Evolutionary conservation across 306 rosid species (phyloP).

Genomic region (Lupinus albus): DNA sequence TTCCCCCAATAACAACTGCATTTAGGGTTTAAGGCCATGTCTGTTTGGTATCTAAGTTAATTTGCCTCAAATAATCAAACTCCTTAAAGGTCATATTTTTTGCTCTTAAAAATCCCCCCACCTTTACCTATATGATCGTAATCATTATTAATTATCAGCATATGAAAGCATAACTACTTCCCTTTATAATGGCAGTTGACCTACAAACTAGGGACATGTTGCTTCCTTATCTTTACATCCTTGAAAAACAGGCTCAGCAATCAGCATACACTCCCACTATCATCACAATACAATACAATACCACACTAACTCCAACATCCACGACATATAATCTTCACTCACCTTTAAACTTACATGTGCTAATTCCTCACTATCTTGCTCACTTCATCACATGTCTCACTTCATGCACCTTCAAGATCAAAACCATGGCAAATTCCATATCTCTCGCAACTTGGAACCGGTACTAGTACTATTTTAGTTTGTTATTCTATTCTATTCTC

Average conservation of each 20-base stretch:
- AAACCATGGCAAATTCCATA: slow-evolving; percentile 40
- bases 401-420: slow-evolving; percentile 53
- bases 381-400: slow-evolving; percentile 58
- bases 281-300: neutral
- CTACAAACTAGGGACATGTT: slow-evolving; percentile 40
- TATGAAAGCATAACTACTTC: neutral
- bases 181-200: slow-evolving; percentile 54
- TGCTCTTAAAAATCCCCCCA: neutral
- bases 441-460: slow-evolving; percentile 36
- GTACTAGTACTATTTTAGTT: too few relatives aligned
- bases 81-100: too few relatives aligned
- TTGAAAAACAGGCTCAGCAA: slow-evolving; percentile 18
- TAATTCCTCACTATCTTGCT: neutral
- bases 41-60: neutral
- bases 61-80: neutral
- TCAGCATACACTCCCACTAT: neutral
- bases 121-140: too few relatives aligned
- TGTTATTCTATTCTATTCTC: too few relatives aligned
- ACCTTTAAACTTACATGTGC: neutral
- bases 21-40: too few relatives aligned
- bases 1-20: too few relatives aligned
- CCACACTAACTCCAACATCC: slow-evolving; percentile 2
- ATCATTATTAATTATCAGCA: too few relatives aligned
- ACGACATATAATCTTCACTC: slow-evolving; percentile 3
- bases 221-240: slow-evolving; percentile 41